These are phyloP conservation scores for Tulasnella sp. DNA, from an alignment of 768 basidiomycete genomes.

Conservation along the genomic window DNA sequence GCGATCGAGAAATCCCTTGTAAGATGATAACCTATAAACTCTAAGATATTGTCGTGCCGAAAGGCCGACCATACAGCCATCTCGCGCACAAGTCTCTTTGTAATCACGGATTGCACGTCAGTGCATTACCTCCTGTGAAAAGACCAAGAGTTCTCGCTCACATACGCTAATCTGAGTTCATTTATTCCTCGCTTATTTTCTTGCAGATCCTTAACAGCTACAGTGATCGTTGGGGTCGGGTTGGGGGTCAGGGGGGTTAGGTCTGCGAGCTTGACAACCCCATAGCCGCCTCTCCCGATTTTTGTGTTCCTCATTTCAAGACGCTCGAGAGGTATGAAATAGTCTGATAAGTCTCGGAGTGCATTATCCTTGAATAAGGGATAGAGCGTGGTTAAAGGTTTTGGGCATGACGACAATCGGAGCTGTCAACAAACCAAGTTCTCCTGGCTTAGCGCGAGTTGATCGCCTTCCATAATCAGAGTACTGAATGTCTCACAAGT, in stretches of 20 bases:
- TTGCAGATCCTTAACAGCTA: neutral
- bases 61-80: neutral
- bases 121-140: neutral
- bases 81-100: neutral
- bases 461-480: no score
- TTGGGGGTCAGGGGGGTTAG: neutral
- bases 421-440: no score
- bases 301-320: neutral
- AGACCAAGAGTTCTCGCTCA: neutral
- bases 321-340: neutral
- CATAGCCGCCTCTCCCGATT: neutral
- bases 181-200: neutral
- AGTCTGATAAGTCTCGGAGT: neutral
- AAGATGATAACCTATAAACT: neutral
- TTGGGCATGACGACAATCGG: no score
- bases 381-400: no score
- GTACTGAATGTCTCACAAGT: no score
- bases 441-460: no score
- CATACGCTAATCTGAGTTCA: neutral
- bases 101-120: neutral
- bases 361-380: neutral
- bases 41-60: neutral
- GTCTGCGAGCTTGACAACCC: neutral
- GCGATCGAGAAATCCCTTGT: neutral
- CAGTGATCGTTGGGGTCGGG: neutral